Evolutionary conservation across 306 rosid species (phyloP).

Genomic region (Vigna unguiculata): DNA sequence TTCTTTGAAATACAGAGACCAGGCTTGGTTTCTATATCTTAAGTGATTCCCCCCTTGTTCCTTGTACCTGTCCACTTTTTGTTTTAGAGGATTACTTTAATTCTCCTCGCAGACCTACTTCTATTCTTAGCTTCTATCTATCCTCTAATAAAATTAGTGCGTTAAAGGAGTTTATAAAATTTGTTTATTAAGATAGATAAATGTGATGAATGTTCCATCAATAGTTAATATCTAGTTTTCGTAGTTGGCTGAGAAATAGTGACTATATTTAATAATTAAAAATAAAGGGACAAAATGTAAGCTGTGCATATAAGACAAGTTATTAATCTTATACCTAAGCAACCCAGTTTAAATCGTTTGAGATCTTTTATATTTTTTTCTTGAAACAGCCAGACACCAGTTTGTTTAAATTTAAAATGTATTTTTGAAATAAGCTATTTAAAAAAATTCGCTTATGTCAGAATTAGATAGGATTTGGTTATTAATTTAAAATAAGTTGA

Average conservation of each 20-base stretch:
- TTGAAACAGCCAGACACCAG: background rate
- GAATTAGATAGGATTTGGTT: too few species aligned
- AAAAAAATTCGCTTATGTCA: too few species aligned
- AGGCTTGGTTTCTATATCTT: constrained; percentile 10
- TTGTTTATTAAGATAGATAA: background rate
- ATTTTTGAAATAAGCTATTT: too few species aligned
- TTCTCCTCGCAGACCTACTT: background rate
- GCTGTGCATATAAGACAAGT: constrained; percentile 8
- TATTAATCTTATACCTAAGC: background rate
- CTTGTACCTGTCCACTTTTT: constrained; percentile 1
- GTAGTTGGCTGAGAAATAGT: constrained; percentile 18
- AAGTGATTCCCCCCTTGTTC: background rate
- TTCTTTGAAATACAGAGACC: background rate
- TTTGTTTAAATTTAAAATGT: too few species aligned
- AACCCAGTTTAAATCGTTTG: constrained; percentile 6
- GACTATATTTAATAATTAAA: background rate
- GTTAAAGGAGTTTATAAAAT: background rate
- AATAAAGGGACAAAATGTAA: background rate
- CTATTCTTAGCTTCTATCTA: background rate
- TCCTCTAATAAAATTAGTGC: background rate
- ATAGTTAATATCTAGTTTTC: background rate
- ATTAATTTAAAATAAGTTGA: too few species aligned
- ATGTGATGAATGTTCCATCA: constrained; percentile 1
- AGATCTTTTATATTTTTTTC: background rate
- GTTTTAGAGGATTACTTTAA: background rate